A percentile compares a stretch with the other conserved stretches of the same genome.
Conservation (phyloP, 2,329 filamentous ascomycete species). For the Xylariaceae sp. region DNA sequence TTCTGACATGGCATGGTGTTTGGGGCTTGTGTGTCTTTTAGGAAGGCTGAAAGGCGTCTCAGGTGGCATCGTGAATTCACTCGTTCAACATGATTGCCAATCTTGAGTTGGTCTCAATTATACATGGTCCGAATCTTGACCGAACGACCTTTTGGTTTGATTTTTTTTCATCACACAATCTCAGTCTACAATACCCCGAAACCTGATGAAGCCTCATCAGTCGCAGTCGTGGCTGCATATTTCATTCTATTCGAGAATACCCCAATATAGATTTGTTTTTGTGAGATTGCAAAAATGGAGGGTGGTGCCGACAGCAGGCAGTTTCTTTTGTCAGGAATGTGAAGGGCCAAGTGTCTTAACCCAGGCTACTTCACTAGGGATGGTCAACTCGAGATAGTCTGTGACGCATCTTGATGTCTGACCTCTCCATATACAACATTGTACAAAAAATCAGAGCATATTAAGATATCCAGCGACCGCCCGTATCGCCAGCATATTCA, state of each 20-base stretch:
- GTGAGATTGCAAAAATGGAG: slow-evolving; percentile 25
- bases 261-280: slow-evolving; percentile 33
- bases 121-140: slow-evolving; percentile 20
- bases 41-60: slow-evolving; percentile 11
- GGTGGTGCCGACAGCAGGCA: slow-evolving; percentile 20
- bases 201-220: slow-evolving; percentile 18
- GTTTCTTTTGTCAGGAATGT: slow-evolving; percentile 30
- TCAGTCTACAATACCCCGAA: slow-evolving; percentile 28
- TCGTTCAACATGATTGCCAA: slow-evolving; percentile 26
- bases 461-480: slow-evolving; percentile 8
- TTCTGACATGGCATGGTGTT: slow-evolving; percentile 34
- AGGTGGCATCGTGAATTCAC: slow-evolving; percentile 28
- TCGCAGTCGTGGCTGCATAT: slow-evolving; percentile 22
- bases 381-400: slow-evolving; percentile 3
- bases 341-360: no score
- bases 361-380: not conserved
- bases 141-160: slow-evolving; percentile 19
- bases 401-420: slow-evolving; percentile 3
- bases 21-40: slow-evolving; percentile 19
- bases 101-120: slow-evolving; percentile 26
- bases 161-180: slow-evolving; percentile 27
- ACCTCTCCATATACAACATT: slow-evolving; percentile 13
- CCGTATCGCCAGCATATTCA: slow-evolving; percentile 8
- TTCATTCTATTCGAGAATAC: slow-evolving; percentile 29
- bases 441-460: slow-evolving; percentile 21